Percentiles rank a stretch among this genome's conserved stretches.
Conservation (phyloP, 208 protist genomes). For the Leishmania martiniquensis region DNA sequence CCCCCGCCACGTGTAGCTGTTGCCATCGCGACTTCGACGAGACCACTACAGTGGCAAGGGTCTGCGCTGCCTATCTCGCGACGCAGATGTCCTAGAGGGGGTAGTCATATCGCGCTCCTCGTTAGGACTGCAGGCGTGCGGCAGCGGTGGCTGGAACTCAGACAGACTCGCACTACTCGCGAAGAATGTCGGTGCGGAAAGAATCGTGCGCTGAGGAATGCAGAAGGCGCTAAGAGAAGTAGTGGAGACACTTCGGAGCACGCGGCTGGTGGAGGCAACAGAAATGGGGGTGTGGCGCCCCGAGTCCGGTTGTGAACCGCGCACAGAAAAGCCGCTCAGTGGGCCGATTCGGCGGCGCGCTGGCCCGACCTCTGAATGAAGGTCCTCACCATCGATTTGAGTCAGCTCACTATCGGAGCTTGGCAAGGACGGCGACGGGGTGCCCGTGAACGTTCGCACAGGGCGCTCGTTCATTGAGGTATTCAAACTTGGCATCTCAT, state of each 20-base stretch:
- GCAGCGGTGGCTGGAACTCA: conserved; percentile 1
- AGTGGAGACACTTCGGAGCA: conserved; percentile 25
- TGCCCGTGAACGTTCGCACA: conserved; percentile 11
- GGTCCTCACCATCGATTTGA: conserved; percentile 1
- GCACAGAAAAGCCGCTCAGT: background rate
- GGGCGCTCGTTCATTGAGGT: conserved; percentile 37
- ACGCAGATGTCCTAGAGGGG: background rate
- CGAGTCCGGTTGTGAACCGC: background rate
- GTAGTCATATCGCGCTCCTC: background rate
- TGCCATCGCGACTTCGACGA: background rate
- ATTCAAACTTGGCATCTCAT: conserved; percentile 34
- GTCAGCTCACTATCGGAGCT: conserved; percentile 20
- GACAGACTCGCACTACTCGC: conserved; percentile 12
- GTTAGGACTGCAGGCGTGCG: background rate
- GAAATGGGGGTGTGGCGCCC: conserved; percentile 7
- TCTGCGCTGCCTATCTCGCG: background rate
- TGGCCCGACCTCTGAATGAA: background rate
- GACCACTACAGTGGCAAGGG: conserved; percentile 7
- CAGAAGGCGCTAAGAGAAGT: conserved; percentile 33
- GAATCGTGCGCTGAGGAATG: conserved; percentile 34
- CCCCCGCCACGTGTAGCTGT: background rate
- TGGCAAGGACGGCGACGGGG: background rate
- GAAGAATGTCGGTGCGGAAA: conserved; percentile 24
- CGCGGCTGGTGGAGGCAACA: background rate
- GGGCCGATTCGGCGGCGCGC: background rate